Evolutionary conservation across 1,139 yeast species (phyloP), one percentile per base, ranked within the genome.

Genomic region (Blastobotrys persicus): DNA sequence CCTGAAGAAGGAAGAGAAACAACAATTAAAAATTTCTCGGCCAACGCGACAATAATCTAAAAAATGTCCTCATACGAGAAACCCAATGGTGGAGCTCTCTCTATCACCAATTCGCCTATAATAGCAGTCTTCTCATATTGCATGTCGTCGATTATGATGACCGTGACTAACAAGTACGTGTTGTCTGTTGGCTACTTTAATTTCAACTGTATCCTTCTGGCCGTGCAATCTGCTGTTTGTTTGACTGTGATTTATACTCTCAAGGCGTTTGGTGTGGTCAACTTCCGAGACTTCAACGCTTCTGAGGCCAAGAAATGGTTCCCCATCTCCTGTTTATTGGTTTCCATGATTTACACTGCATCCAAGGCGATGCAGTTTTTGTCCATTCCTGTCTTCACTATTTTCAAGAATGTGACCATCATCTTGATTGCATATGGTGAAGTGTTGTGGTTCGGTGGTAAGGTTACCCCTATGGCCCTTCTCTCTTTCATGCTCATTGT

Each of bases 351-450:
- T 68, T 94, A 91, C 77, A 94, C 98, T 53, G 87, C 95, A 43
- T 87, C 96, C 53, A 92, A 89, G 77, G 97, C 98, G 51, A 77
- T 92, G 66, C 95, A 88, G 71, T 88, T 73, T 73, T 80, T 92
- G 66, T 77, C 92, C 48, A 92, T 92, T 55, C 98, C 98, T 47
- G 95, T 92, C 51, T 92, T 89, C 77, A 94, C 98, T 59, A 92
- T 92, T 63, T 92, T 94, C 83, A 92, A 94, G 78, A 92, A 92
- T 73, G 81, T 94, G 71, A 92, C 98, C 55, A 92, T 92, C 65
- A 92, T 92, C 61, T 76, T 92, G 67, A 92, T 92, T 69, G 98
- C 98, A 43, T 92, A 92, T 68, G 98, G 98, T 73, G 98, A 92
- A 74, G 98, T 91, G 42, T 64, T 94, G 57, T 92, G 97, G 95